A percentile compares a stretch with the other conserved stretches of the same genome.
phyloP scores from a whole-genome alignment of 805 yeast species.

The Saturnispora sekii region DNA sequence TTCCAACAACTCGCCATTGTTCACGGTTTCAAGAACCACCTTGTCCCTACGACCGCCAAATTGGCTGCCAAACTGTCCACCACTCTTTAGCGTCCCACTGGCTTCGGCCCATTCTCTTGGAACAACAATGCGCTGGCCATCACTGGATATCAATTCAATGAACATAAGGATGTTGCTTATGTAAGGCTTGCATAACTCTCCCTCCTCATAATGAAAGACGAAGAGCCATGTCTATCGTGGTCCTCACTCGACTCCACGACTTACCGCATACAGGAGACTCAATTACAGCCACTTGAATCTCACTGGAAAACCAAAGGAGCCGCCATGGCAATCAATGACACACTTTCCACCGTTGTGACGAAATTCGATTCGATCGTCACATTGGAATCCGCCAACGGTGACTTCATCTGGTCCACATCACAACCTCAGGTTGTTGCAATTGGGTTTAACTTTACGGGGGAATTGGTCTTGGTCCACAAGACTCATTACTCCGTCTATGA shows the following conservation, averaged over 20 bases:
- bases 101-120: slow-evolving; percentile 68
- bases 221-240: background rate
- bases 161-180: too few species aligned
- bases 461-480: too few species aligned
- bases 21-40: background rate
- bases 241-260: background rate
- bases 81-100: slow-evolving; percentile 46
- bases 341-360: too few species aligned
- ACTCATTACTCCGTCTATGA: too few species aligned
- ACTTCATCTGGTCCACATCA: slow-evolving; percentile 18
- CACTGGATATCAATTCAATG: slow-evolving; percentile 44
- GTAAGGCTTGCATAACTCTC: too few species aligned
- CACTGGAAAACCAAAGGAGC: too few species aligned
- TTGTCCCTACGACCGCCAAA: slow-evolving; percentile 27
- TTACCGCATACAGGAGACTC: background rate
- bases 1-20: slow-evolving; percentile 31
- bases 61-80: slow-evolving; percentile 55
- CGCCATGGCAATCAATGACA: too few species aligned
- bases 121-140: slow-evolving; percentile 53
- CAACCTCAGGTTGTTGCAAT: slow-evolving; percentile 39
- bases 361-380: too few species aligned
- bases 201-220: too few species aligned
- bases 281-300: too few species aligned
- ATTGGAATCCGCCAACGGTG: too few species aligned
- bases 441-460: too few species aligned